Percentiles rank a stretch among this genome's conserved stretches.
phyloP scores from a whole-genome alignment of 176 grass and related monocot species.

The Aegilops speltoides region DNA sequence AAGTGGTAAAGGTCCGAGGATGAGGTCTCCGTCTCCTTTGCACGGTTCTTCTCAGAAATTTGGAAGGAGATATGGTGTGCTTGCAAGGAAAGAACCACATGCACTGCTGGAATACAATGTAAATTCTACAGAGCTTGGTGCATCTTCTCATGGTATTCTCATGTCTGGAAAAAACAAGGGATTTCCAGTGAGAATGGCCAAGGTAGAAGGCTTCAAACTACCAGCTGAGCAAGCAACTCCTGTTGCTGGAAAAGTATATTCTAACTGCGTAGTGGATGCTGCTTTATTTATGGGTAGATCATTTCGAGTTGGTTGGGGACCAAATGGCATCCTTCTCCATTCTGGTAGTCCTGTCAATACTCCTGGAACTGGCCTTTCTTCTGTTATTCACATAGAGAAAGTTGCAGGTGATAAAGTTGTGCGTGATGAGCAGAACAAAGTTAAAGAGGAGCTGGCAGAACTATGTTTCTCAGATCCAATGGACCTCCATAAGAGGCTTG shows the following conservation, averaged over 20 bases:
- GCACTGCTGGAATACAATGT: constrained; percentile 70
- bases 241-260: constrained; percentile 57
- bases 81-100: constrained; percentile 59
- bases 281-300: constrained; percentile 93
- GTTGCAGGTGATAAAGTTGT: constrained; percentile 62
- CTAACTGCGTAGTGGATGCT: constrained; percentile 76
- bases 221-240: constrained; percentile 69
- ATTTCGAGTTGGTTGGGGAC: constrained; percentile 94
- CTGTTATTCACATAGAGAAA: constrained; percentile 79
- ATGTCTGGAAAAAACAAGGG: constrained; percentile 79
- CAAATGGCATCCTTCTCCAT: constrained; percentile 90
- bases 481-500: constrained; percentile 70
- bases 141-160: constrained; percentile 62
- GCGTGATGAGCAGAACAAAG: constrained; percentile 60
- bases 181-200: constrained; percentile 59
- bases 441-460: constrained; percentile 68
- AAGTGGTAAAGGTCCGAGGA: constrained; percentile 40
- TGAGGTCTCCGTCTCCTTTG: constrained; percentile 58
- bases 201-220: constrained; percentile 84
- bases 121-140: constrained; percentile 55
- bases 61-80: constrained; percentile 38
- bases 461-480: constrained; percentile 63
- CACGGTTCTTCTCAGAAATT: constrained; percentile 53
- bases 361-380: constrained; percentile 62
- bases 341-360: constrained; percentile 64